Percentiles rank a stretch among this genome's conserved stretches.
phyloP scores from a whole-genome alignment of 2,329 filamentous ascomycete genomes.

The Kalmusia sp. region DNA sequence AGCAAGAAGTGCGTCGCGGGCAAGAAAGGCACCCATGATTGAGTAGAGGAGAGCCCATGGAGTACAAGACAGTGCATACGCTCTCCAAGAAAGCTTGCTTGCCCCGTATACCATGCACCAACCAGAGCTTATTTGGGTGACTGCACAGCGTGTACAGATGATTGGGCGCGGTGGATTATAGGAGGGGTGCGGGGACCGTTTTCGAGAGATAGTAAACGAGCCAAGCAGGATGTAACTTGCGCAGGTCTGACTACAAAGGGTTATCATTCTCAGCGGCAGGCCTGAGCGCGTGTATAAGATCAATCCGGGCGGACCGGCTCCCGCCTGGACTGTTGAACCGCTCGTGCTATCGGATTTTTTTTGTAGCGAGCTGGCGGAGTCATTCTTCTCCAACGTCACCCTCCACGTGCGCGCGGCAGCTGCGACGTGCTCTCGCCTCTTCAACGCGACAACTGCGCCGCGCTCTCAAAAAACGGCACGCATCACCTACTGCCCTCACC shows the following conservation, averaged over 20 bases:
- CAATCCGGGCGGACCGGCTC: slow-evolving; percentile 1
- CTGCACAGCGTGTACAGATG: slow-evolving; percentile 22
- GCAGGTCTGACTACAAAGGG: slow-evolving; percentile 8
- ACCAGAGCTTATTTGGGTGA: neutral
- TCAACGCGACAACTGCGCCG: neutral
- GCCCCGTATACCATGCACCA: neutral
- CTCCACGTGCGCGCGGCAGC: neutral
- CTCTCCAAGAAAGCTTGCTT: neutral
- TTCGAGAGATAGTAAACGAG: slow-evolving; percentile 10
- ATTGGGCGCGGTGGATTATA: slow-evolving; percentile 19
- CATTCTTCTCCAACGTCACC: neutral
- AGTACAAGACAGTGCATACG: neutral
- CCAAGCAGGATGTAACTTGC: slow-evolving; percentile 19
- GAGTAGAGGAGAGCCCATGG: neutral
- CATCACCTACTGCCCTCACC: neutral
- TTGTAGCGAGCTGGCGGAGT: neutral
- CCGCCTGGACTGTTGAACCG: neutral
- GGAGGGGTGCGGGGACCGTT: slow-evolving; percentile 6
- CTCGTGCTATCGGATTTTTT: neutral
- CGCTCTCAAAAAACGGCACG: neutral
- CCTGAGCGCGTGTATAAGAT: slow-evolving; percentile 5
- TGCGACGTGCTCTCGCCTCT: neutral
- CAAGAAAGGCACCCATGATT: neutral
- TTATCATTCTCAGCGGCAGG: neutral
- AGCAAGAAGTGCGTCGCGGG: neutral